Conservation (phyloP, 768 basidiomycete species). For the Mycena metata region DNA sequence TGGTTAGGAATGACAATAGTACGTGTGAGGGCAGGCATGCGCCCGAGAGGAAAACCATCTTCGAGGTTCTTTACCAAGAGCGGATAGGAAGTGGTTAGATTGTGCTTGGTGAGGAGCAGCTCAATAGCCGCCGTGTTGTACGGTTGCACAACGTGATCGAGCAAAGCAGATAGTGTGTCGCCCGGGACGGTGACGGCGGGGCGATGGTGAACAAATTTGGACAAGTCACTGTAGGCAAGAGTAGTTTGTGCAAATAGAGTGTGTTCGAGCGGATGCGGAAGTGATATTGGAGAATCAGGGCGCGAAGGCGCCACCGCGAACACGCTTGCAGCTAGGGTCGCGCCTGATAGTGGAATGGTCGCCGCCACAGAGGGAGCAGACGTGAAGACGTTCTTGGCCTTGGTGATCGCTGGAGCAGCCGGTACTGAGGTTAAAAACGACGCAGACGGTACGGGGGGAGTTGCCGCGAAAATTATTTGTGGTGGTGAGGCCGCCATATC, state of each 20-base stretch:
- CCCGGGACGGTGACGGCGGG: slow-evolving; percentile 15
- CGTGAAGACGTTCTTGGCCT: neutral
- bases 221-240: slow-evolving; percentile 34
- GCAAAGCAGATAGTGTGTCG: slow-evolving; percentile 35
- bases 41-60: slow-evolving; percentile 50
- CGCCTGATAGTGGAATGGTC: neutral
- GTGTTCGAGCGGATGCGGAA: neutral
- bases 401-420: too few relatives aligned
- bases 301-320: slow-evolving; percentile 5
- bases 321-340: neutral
- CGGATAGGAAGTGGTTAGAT: slow-evolving; percentile 45
- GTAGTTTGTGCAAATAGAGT: neutral
- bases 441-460: too few relatives aligned
- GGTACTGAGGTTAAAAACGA: too few relatives aligned
- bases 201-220: slow-evolving; percentile 32
- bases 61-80: slow-evolving; percentile 46
- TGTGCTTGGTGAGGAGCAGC: slow-evolving; percentile 37
- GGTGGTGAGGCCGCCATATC: too few relatives aligned
- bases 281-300: slow-evolving; percentile 7
- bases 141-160: slow-evolving; percentile 45
- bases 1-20: slow-evolving; percentile 33
- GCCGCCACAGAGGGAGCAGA: slow-evolving; percentile 5
- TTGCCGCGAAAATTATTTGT: too few relatives aligned
- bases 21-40: slow-evolving; percentile 38
- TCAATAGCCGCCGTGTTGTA: slow-evolving; percentile 49